A percentile compares a stretch with the other conserved stretches of the same genome.
Conservation (phyloP, 2,329 filamentous ascomycete species). For the Verticillium nubilum region DNA sequence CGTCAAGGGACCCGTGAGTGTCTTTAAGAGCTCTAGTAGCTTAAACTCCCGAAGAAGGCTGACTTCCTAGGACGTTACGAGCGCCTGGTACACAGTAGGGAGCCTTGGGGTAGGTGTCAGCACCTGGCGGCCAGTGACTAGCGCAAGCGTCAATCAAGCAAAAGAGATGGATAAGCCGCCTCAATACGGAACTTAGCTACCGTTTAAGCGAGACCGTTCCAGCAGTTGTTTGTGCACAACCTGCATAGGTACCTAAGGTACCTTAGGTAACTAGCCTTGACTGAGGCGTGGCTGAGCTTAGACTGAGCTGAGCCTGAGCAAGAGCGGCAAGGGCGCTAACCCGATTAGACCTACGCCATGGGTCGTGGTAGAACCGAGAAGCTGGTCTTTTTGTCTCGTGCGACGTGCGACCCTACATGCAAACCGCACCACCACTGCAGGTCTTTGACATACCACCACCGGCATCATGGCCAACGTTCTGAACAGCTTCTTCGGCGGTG, state of each 20-base stretch:
- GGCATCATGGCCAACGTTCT: conserved; percentile 51
- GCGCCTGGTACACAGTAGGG: not conserved
- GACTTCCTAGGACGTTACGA: not conserved
- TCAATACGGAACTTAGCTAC: no score
- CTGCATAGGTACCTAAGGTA: no score
- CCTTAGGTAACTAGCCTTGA: no score
- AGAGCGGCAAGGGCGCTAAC: no score
- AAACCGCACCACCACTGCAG: conserved; percentile 1
- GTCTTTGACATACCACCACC: conserved; percentile 12
- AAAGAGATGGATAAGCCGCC: not conserved
- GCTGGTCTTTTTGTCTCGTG: no score
- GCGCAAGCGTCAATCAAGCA: not conserved
- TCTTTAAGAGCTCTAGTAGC: not conserved
- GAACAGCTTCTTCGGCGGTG: conserved; percentile 65
- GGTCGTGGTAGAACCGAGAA: no score
- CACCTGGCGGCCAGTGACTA: not conserved
- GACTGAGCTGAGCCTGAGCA: no score
- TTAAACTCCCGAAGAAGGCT: not conserved
- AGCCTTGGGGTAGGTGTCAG: not conserved
- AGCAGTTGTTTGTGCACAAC: no score
- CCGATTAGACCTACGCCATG: no score
- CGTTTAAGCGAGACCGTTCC: no score
- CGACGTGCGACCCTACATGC: not conserved
- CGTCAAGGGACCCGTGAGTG: not conserved
- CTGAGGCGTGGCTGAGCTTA: no score